Evolutionary conservation across 257 asterid genomes (phyloP).

Genomic region (Rauvolfia tetraphylla): DNA sequence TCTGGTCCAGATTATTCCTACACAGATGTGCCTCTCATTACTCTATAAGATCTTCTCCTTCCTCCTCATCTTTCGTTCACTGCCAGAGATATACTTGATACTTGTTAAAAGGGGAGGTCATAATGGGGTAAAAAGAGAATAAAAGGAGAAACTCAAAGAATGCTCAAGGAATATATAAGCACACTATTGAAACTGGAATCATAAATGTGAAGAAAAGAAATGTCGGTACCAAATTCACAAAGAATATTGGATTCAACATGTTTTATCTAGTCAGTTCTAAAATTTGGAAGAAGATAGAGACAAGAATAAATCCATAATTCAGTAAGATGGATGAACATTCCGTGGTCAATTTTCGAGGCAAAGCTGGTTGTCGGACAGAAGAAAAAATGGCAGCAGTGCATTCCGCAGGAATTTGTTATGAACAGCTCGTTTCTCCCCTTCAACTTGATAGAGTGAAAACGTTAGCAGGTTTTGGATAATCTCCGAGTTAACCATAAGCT

Average conservation of each 20-base stretch:
- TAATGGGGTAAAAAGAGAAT: background rate
- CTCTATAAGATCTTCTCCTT: background rate
- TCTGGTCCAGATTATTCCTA: slow-evolving; percentile 20
- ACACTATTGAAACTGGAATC: background rate
- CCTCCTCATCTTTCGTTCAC: background rate
- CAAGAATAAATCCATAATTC: background rate
- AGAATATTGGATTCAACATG: background rate
- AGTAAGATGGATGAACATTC: background rate
- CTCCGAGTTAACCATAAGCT: background rate
- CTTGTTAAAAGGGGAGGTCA: background rate
- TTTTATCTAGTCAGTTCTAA: background rate
- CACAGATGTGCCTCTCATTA: slow-evolving; percentile 1
- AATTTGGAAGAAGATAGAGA: background rate
- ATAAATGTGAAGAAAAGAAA: background rate
- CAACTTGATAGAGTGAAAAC: background rate
- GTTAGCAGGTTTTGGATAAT: background rate
- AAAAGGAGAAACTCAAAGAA: background rate
- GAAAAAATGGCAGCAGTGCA: background rate
- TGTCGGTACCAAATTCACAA: background rate
- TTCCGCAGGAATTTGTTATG: background rate
- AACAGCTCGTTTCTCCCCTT: background rate
- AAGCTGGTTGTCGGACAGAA: background rate
- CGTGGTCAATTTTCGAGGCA: background rate
- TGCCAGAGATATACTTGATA: background rate
- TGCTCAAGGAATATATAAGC: background rate